phyloP scores from a whole-genome alignment of 805 yeast species.

The Wickerhamomyces subpelliculosus region DNA sequence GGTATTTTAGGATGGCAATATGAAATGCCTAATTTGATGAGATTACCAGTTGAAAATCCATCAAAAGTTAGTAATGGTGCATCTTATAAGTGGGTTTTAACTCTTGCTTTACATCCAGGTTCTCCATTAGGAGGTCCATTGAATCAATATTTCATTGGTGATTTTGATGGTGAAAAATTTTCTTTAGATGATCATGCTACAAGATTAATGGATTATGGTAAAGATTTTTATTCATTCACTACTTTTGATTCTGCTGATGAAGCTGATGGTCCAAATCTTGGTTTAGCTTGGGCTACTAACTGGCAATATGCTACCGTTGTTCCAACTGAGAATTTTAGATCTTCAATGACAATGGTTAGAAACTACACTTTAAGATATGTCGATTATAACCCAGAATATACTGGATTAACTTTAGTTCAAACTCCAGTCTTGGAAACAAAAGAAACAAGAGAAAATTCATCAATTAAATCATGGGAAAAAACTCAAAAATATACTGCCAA shows the following conservation, averaged over 20 bases:
- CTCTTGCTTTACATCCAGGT: slow-evolving; percentile 36
- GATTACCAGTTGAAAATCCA: slow-evolving; percentile 21
- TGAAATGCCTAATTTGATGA: slow-evolving; percentile 34
- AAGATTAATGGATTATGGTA: slow-evolving; percentile 28
- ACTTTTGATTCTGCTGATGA: slow-evolving; percentile 16
- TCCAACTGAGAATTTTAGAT: slow-evolving; percentile 31
- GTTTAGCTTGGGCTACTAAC: slow-evolving; percentile 36
- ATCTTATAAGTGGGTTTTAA: slow-evolving; percentile 28
- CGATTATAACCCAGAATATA: slow-evolving; percentile 20
- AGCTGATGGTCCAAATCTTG: slow-evolving; percentile 23
- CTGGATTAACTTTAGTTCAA: slow-evolving; percentile 17
- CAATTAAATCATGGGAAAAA: not conserved
- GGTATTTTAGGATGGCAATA: slow-evolving; percentile 31
- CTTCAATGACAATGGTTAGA: slow-evolving; percentile 28
- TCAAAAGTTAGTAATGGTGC: slow-evolving; percentile 8
- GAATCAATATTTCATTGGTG: slow-evolving; percentile 35
- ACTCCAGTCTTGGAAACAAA: slow-evolving; percentile 18
- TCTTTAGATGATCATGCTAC: slow-evolving; percentile 23
- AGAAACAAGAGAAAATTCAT: not conserved
- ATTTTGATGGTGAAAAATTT: slow-evolving; percentile 32
- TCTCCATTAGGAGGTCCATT: slow-evolving; percentile 34
- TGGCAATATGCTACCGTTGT: slow-evolving; percentile 33
- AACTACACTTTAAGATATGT: slow-evolving; percentile 22
- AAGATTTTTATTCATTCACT: slow-evolving; percentile 34
- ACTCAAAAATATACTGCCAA: not conserved